Conservation (phyloP, 2,329 filamentous ascomycete species). For the Nemania sp. region DNA sequence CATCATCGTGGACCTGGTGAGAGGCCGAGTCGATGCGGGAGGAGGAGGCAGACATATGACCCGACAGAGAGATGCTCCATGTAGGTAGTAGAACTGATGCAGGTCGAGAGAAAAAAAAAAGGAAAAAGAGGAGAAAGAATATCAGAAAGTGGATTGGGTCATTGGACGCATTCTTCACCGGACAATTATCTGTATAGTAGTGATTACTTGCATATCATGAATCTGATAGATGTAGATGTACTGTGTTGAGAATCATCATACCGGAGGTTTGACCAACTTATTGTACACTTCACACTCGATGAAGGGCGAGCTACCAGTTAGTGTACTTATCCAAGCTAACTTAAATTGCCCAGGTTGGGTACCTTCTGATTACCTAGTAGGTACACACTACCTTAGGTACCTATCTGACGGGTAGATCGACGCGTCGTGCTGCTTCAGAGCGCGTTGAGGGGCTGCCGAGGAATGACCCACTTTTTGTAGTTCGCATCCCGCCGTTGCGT, state of each 20-base stretch:
- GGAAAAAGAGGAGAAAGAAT: background rate
- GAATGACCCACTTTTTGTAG: no score
- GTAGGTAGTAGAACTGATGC: slow-evolving; percentile 25
- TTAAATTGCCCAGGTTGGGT: no score
- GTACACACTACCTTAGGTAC: background rate
- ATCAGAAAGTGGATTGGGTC: background rate
- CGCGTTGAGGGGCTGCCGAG: slow-evolving; percentile 28
- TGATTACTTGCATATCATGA: background rate
- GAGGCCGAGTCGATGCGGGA: slow-evolving; percentile 46
- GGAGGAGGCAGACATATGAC: slow-evolving; percentile 44
- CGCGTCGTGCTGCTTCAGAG: slow-evolving; percentile 19
- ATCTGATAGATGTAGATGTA: background rate
- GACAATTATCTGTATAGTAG: background rate
- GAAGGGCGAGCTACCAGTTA: no score
- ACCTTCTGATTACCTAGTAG: no score
- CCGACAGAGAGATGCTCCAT: slow-evolving; percentile 36
- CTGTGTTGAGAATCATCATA: no score
- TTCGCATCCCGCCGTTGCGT: no score
- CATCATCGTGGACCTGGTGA: slow-evolving; percentile 38
- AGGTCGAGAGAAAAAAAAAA: background rate
- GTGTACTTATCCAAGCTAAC: no score
- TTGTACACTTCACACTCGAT: no score
- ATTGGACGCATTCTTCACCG: background rate
- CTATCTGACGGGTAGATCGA: slow-evolving; percentile 2
- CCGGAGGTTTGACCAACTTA: no score